Conservation (phyloP, 768 basidiomycete genomes). For the Trametes coccinea region DNA sequence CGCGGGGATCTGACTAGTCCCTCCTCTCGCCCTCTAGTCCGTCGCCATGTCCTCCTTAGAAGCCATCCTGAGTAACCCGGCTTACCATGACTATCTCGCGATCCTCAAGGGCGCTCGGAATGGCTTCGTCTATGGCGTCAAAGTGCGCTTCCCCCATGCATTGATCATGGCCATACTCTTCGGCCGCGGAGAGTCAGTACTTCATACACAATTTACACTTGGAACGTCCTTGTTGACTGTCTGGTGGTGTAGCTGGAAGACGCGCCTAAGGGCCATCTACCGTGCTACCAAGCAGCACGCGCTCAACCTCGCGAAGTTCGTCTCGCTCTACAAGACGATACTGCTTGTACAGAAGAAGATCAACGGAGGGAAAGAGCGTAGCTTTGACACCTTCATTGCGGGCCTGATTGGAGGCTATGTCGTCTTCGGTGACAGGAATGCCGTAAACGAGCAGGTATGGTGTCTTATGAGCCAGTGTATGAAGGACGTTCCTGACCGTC, state of each 20-base stretch:
- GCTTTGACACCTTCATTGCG: conserved; percentile 86
- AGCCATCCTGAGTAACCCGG: conserved; percentile 59
- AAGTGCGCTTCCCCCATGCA: conserved; percentile 94
- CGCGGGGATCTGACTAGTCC: conserved; percentile 3
- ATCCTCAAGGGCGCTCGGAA: conserved; percentile 94
- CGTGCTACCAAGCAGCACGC: conserved; percentile 90
- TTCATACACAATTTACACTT: no score
- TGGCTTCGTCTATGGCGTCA: conserved; percentile 87
- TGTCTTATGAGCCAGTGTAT: no score
- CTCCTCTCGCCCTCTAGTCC: neutral
- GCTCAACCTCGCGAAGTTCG: conserved; percentile 90
- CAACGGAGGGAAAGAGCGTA: conserved; percentile 81
- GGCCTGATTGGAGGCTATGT: conserved; percentile 91
- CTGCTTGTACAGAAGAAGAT: conserved; percentile 79
- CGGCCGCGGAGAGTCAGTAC: conserved; percentile 83
- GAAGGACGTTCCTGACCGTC: no score
- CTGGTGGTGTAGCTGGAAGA: conserved; percentile 56
- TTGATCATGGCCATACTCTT: conserved; percentile 95
- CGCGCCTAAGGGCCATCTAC: conserved; percentile 69
- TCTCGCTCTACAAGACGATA: conserved; percentile 86
- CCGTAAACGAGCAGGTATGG: conserved; percentile 88
- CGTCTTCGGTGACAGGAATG: conserved; percentile 82
- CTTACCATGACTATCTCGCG: conserved; percentile 86
- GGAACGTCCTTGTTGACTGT: conserved; percentile 19
- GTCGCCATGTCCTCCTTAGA: conserved; percentile 31